Evolutionary conservation across 2,329 filamentous ascomycete species (phyloP), one percentile per base, ranked within the genome.

Genomic region (Fusarium ambrosium): DNA sequence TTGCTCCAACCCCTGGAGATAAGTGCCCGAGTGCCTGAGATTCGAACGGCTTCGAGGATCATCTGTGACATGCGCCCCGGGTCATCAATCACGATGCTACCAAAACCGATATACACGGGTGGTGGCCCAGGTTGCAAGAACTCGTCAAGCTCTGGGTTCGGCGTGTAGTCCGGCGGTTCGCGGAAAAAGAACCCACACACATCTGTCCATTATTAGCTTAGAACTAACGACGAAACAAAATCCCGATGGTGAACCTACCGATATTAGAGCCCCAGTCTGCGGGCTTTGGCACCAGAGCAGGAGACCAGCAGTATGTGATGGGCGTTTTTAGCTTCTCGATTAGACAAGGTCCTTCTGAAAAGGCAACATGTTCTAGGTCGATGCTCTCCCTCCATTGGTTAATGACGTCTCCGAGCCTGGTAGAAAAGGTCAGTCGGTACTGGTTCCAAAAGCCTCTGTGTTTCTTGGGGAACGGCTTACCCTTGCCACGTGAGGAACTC

Each of bases 401-500:
- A 10, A 73, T 67, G 11, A 72, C 37, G 27, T 71, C 69, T n/a
- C 71, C 69, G 9, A 69, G 55, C 67, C 51, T 55, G 6, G 51
- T 34, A n/a, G 16, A 55, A 34, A 20, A 20, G 24, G 18, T 20
- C 27, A 14, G 2, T 34, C 18, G 34, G 3, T 20, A 1, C 27
- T 13, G 2, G 18, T 3, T 32, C 39, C 10, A 10, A 7, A 20
- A 13, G 8, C 11, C 27, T 32, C 6, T 27, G 18, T 11, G 27
- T 51, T 24, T 3, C 6, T 51, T n/a, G 29, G 4, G 51, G 10
- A 8, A 22, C 27, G 4, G 10, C 27, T 32, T 20, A 55, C 51
- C 92, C 93, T 81, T 95, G 92, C 92, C 92, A 95, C n/a, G 93
- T 92, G 83, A 95, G 86, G 86, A 94, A 91, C 68, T 94, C 93